Evolutionary conservation across 495 filamentous ascomycete genomes (phyloP), one percentile per base, ranked within the genome.

Genomic region (Halenospora varia): DNA sequence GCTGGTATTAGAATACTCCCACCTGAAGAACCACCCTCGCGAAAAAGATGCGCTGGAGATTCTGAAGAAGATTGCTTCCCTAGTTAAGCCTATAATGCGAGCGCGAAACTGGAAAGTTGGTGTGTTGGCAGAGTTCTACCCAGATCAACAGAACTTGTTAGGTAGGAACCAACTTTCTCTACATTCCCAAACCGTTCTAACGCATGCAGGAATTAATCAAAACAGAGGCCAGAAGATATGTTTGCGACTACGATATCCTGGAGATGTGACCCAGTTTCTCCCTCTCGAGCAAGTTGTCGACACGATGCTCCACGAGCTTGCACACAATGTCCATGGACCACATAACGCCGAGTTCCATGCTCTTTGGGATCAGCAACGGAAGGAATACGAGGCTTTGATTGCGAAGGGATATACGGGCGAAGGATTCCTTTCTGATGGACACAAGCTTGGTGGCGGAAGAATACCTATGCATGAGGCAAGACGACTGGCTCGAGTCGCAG

Each of bases 41-140:
- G 83, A 88, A 56, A 77, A 85, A 10, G 89, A 95, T 57, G 94
- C 92, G n/a, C 77, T 97, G 11, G 75, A 83, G n/a, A 82, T 82
- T 42, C 78, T 97, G 11, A 87, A 83, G 59, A 92, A 90, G 70
- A 77, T 96, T 20, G 90, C 92, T 17, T 94, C 90, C 11, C 70
- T 96, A 13, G 92, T 97, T 44, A 98, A 96, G 70, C 94, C 94
- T 13, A 88, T 98, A 53, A 97, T 97, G 93, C 77, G 89, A 59
- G 89, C 88, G 50, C 80, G 90, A 44, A 77, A 76, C 22, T 98
- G 92, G 89, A 86, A 72, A 59, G 89, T 98, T 19, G 81, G 82
- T 6, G 82, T 86, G 41, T 81, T 98, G 15, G 82, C 82, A 23
- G 94, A 97, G 69, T 95, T 98, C 70, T 89, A 87, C 58, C 94